phyloP scores from a whole-genome alignment of 306 rosid genomes.

The Echinosophora koreensis region DNA sequence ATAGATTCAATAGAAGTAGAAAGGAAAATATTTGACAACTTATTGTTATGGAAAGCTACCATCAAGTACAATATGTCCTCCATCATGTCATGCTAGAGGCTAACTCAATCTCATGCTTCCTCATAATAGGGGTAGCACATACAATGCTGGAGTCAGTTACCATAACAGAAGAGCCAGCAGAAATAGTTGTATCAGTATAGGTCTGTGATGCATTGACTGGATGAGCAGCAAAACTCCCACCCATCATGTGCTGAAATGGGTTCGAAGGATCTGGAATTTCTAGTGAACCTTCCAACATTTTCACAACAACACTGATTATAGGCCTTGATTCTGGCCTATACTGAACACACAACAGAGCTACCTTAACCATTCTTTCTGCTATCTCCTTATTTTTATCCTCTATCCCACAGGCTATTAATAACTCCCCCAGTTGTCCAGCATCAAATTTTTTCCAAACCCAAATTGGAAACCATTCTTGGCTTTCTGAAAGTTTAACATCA shows the following conservation, averaged over 20 bases:
- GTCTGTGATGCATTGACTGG: constrained; percentile 7
- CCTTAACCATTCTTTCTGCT: constrained; percentile 53
- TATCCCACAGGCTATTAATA: constrained; percentile 44
- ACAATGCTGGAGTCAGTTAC: constrained; percentile 24
- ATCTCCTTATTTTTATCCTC: constrained; percentile 48
- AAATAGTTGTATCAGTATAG: constrained; percentile 1
- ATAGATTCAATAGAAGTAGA: not conserved
- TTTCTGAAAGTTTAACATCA: constrained; percentile 36
- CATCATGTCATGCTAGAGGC: constrained; percentile 36
- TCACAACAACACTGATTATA: constrained; percentile 58
- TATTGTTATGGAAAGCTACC: not conserved
- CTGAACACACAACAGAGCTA: constrained; percentile 62
- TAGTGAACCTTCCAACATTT: constrained; percentile 64
- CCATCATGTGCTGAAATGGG: constrained; percentile 54
- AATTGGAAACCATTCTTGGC: constrained; percentile 62
- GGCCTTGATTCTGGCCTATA: constrained; percentile 62
- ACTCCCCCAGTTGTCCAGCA: constrained; percentile 32
- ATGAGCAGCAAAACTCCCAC: not conserved
- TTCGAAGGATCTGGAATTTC: constrained; percentile 54
- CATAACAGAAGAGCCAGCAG: constrained; percentile 23
- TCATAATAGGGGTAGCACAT: constrained; percentile 47
- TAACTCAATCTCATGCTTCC: constrained; percentile 43
- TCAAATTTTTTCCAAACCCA: constrained; percentile 55
- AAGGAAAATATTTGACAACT: constrained; percentile 12
- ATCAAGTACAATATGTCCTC: not conserved